Conservation (phyloP, 192 early-diverging fungal genomes). For the Lunasporangiospora selenospora region DNA sequence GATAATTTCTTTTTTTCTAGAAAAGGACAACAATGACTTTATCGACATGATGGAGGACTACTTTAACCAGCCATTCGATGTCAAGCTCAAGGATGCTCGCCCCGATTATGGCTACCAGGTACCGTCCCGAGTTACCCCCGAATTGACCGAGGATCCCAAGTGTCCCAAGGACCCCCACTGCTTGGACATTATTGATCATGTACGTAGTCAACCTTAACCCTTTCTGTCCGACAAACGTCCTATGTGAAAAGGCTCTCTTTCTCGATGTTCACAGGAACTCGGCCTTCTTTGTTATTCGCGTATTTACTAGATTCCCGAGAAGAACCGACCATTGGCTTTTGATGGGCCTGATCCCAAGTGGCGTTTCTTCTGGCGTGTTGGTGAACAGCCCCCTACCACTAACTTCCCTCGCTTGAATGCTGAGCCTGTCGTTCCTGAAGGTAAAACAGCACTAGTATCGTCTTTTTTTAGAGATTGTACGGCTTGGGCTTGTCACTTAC, state of each 20-base stretch:
- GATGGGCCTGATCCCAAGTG: constrained; percentile 72
- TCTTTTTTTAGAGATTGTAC: too few species aligned
- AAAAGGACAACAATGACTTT: constrained; percentile 49
- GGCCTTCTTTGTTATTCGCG: too few species aligned
- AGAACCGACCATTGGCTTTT: constrained; percentile 63
- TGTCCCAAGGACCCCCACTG: constrained; percentile 68
- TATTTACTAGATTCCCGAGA: constrained; percentile 50
- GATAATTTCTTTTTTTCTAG: constrained; percentile 17
- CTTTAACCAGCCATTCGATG: constrained; percentile 65
- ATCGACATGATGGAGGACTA: constrained; percentile 75
- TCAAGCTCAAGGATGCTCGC: constrained; percentile 67
- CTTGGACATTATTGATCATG: constrained; percentile 56
- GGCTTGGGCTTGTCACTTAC: too few species aligned
- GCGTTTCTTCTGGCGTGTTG: constrained; percentile 77
- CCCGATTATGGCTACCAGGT: constrained; percentile 64
- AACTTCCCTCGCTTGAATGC: constrained; percentile 69
- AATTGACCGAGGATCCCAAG: constrained; percentile 68
- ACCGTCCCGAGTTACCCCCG: constrained; percentile 64
- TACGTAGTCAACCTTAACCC: constrained; percentile 19
- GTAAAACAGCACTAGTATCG: too few species aligned
- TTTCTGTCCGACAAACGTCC: too few species aligned
- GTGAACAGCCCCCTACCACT: constrained; percentile 58
- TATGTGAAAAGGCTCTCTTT: background rate
- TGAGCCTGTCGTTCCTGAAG: constrained; percentile 66
- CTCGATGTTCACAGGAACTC: too few species aligned